Evolutionary conservation across 495 filamentous ascomycete species (phyloP), one percentile per base, ranked within the genome.

Genomic region (Tuber aestivum): DNA sequence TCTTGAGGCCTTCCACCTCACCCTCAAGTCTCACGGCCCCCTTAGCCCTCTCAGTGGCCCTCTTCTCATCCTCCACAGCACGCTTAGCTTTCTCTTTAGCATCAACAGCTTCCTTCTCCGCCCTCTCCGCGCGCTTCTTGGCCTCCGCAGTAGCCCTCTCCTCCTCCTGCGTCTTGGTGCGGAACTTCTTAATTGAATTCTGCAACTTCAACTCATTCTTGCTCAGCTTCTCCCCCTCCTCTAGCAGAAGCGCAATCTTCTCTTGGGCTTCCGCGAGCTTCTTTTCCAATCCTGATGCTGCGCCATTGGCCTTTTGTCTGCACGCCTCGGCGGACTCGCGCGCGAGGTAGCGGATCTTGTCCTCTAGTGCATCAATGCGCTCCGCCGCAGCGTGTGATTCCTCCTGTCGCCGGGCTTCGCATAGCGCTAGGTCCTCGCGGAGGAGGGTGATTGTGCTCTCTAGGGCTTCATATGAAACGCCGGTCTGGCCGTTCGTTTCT

Each of bases 201-300:
- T 94, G 87, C 77, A 95, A 90, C 79, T 92, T 92, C 80, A 97
- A 87, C 79, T 98, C 95, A 23, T 89, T 91, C 79, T 91, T 92
- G 5, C 92, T 92, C 18, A 98, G 87, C 76, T 92, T 94, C 82
- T 97, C 93, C 0, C 96, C 95, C 84, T 99, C 95, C 80, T 96
- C 91, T 84, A 99, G 91, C 21, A 99, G 85, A 65, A 94, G 86
- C 8, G 93, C 92, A 75, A 97, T 95, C 78, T 93, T 91, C 78
- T 95, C 93, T 76, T 97, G 93, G 76, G 94, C 95, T 81, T 95
- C 94, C 14, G 92, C 90, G 14, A 97, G 84, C 80, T 92, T 93
- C 82, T 90, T 92, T 72, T 97, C 92, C 8, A 85, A 44, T 3
- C 91, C 90, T 0, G 89, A 82, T 14, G 89, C 85, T 3, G 91